A percentile compares a stretch with the other conserved stretches of the same genome.
Conservation (phyloP, 2,329 filamentous ascomycete genomes). For the Celoporthe dispersa region DNA sequence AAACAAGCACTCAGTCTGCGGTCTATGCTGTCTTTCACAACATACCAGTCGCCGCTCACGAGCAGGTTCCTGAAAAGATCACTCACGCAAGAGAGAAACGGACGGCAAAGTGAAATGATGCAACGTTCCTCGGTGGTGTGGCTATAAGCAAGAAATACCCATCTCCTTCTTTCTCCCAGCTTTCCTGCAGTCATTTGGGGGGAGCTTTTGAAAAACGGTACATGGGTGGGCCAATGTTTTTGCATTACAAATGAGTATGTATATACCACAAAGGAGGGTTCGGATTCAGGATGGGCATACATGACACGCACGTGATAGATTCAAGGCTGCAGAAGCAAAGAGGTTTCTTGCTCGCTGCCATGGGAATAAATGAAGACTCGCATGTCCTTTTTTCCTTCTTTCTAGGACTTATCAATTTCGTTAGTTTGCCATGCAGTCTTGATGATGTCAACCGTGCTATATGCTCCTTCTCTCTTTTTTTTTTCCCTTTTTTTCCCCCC, state of each 20-base stretch:
- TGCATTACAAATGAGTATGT: constrained; percentile 21
- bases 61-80: neutral
- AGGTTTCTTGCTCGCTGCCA: neutral
- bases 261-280: constrained; percentile 17
- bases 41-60: neutral
- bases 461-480: neutral
- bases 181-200: constrained; percentile 13
- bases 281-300: constrained; percentile 10
- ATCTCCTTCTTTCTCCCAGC: constrained; percentile 14
- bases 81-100: neutral
- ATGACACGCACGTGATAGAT: constrained; percentile 10
- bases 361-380: neutral
- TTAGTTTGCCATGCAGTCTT: neutral
- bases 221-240: constrained; percentile 4
- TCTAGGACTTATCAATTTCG: too few relatives aligned
- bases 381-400: neutral
- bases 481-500: neutral
- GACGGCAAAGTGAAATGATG: neutral
- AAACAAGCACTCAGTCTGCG: neutral
- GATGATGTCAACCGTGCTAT: neutral
- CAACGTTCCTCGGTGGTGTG: constrained; percentile 8
- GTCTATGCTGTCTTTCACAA: neutral
- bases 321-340: constrained; percentile 12
- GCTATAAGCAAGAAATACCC: constrained; percentile 27
- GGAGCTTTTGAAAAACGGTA: neutral